A percentile compares a stretch with the other conserved stretches of the same genome.
Conservation (phyloP, 257 asterid genomes). For the Cinchona pubescens region DNA sequence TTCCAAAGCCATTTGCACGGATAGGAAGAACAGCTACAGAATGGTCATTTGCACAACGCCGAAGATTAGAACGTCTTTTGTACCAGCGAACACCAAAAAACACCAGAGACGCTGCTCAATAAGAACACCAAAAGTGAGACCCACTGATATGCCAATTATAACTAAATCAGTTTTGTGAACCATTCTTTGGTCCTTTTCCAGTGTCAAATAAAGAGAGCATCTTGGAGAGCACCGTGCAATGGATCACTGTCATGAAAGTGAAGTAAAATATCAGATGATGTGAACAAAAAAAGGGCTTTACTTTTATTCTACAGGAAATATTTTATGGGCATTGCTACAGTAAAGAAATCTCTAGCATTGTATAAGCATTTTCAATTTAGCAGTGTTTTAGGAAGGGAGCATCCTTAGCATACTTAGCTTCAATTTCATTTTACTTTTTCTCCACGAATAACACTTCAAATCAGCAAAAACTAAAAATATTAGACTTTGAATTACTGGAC, state of each 20-base stretch:
- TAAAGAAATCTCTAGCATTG: not conserved
- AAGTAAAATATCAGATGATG: conserved; percentile 6
- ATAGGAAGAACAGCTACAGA: conserved; percentile 68
- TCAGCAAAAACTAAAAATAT: not conserved
- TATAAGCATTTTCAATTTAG: not conserved
- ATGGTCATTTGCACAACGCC: conserved; percentile 45
- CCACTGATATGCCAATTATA: conserved; percentile 75
- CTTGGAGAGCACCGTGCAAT: conserved; percentile 35
- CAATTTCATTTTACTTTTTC: conserved; percentile 2
- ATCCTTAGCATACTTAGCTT: not conserved
- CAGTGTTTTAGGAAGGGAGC: not conserved
- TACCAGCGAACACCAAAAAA: conserved; percentile 67
- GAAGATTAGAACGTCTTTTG: conserved; percentile 47
- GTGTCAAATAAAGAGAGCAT: conserved; percentile 45
- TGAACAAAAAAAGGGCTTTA: not conserved
- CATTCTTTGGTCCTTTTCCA: conserved; percentile 54
- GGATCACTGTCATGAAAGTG: conserved; percentile 18
- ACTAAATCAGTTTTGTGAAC: conserved; percentile 63
- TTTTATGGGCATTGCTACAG: not conserved
- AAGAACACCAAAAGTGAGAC: conserved; percentile 69
- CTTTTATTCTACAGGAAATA: not conserved
- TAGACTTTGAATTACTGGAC: not conserved
- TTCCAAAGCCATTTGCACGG: conserved; percentile 63
- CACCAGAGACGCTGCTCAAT: conserved; percentile 59
- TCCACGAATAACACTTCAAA: not conserved